These are phyloP conservation scores for Hypomyces perniciosus DNA, from an alignment of 2,329 filamentous ascomycete species.

Conservation along the genomic window DNA sequence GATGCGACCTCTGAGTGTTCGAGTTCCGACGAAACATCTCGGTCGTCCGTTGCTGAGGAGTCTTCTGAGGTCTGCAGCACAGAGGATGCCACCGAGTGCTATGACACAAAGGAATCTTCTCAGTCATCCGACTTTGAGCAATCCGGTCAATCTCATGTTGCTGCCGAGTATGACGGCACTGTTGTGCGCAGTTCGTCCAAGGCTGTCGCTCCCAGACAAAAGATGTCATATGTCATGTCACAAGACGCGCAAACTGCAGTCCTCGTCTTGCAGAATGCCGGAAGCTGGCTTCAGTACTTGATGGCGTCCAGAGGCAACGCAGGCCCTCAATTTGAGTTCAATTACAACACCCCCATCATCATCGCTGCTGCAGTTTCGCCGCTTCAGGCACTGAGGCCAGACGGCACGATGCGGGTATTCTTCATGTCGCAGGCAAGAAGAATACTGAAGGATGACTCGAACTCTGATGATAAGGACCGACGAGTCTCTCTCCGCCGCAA, in stretches of 20 bases:
- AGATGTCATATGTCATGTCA: slow-evolving; percentile 4
- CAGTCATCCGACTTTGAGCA: background rate
- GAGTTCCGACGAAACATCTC: slow-evolving; percentile 5
- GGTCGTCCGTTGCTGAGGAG: slow-evolving; percentile 5
- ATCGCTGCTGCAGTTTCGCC: slow-evolving; percentile 5
- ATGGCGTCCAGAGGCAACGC: background rate
- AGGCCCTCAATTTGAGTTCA: slow-evolving; percentile 1
- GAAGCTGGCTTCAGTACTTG: slow-evolving; percentile 7
- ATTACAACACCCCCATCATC: slow-evolving; percentile 9
- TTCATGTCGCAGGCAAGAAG: slow-evolving; percentile 10
- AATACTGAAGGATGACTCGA: background rate
- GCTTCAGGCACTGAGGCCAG: background rate
- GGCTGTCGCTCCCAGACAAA: background rate
- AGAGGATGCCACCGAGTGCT: slow-evolving; percentile 1
- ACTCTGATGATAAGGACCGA: background rate
- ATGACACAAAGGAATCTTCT: background rate
- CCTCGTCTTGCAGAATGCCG: slow-evolving; percentile 4
- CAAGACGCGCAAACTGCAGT: slow-evolving; percentile 3
- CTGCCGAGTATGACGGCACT: background rate
- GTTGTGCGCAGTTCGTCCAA: background rate
- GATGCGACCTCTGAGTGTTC: slow-evolving; percentile 1
- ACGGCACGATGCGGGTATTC: slow-evolving; percentile 10
- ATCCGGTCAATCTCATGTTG: background rate
- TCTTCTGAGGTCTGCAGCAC: background rate
- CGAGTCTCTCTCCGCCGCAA: background rate